A percentile compares a stretch with the other conserved stretches of the same genome.
Conservation (phyloP, 805 yeast genomes). For the Priceomyces haplophilus region DNA sequence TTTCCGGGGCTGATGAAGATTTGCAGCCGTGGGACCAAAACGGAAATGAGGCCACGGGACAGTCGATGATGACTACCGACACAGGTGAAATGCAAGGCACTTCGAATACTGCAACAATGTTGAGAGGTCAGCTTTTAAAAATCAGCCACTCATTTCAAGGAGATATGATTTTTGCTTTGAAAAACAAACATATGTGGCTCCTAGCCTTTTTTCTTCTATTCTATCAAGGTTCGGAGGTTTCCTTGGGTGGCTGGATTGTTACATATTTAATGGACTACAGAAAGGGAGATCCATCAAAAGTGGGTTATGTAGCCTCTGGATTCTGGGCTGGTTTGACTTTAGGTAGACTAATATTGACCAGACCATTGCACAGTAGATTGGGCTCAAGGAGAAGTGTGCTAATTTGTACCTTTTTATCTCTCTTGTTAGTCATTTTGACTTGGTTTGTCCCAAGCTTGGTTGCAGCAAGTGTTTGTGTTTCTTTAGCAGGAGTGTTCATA, state of each 20-base stretch:
- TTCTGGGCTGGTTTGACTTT: constrained; percentile 70
- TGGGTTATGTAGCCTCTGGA: constrained; percentile 66
- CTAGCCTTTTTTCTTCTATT: constrained; percentile 54
- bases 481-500: constrained; percentile 54
- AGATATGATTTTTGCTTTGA: constrained; percentile 37
- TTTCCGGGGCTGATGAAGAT: constrained; percentile 48
- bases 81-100: neutral
- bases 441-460: constrained; percentile 48
- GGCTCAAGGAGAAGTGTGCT: constrained; percentile 47
- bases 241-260: constrained; percentile 69
- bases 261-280: constrained; percentile 59
- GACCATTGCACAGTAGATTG: constrained; percentile 31
- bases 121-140: neutral
- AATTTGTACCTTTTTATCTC: constrained; percentile 29
- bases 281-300: constrained; percentile 40
- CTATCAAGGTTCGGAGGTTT: constrained; percentile 68
- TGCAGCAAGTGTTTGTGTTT: constrained; percentile 45
- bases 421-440: constrained; percentile 38
- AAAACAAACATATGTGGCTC: constrained; percentile 41
- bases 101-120: neutral
- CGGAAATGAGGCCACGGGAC: constrained; percentile 1
- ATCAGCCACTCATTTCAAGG: neutral
- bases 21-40: constrained; percentile 33
- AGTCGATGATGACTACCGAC: neutral
- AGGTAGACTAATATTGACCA: constrained; percentile 56